These are phyloP conservation scores for Chaetomium olivaceum DNA, from an alignment of 2,329 filamentous ascomycete species.

Conservation along the genomic window DNA sequence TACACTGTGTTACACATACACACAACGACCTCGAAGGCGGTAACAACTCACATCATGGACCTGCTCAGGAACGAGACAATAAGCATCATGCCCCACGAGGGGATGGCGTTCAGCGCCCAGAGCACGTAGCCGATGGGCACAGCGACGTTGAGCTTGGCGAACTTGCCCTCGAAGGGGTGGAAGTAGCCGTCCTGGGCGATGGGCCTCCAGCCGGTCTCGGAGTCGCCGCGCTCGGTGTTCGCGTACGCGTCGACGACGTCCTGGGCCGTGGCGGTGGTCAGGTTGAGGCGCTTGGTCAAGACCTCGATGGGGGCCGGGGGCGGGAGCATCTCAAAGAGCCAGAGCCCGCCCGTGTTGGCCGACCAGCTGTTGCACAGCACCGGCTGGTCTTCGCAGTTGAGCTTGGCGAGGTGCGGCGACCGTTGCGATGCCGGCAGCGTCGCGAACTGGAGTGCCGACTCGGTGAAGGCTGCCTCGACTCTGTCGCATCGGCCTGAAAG, in stretches of 20 bases:
- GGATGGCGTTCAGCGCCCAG: constrained; percentile 65
- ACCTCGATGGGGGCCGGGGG: constrained; percentile 63
- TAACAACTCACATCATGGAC: constrained; percentile 70
- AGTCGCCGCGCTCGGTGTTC: constrained; percentile 50
- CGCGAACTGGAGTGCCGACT: constrained; percentile 65
- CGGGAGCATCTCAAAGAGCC: constrained; percentile 68
- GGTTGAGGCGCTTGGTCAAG: constrained; percentile 66
- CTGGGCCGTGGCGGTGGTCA: constrained; percentile 65
- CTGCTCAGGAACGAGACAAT: constrained; percentile 71
- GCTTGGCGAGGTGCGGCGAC: constrained; percentile 65
- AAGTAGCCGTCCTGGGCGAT: constrained; percentile 60
- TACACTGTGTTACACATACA: neutral
- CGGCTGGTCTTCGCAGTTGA: constrained; percentile 74
- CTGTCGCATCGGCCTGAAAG: constrained; percentile 61
- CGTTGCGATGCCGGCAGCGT: constrained; percentile 47
- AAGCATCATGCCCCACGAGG: constrained; percentile 80
- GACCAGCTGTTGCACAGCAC: constrained; percentile 76
- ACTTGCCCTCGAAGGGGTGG: constrained; percentile 72
- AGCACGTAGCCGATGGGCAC: constrained; percentile 67
- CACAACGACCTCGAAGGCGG: neutral
- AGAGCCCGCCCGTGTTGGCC: constrained; percentile 62
- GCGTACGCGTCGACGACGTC: constrained; percentile 60
- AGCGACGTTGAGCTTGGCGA: constrained; percentile 62
- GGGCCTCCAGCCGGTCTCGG: constrained; percentile 43
- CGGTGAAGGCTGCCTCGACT: constrained; percentile 66